These are phyloP conservation scores for Tilletia indica DNA, from an alignment of 1,284 basidiomycete species.

Conservation along the genomic window DNA sequence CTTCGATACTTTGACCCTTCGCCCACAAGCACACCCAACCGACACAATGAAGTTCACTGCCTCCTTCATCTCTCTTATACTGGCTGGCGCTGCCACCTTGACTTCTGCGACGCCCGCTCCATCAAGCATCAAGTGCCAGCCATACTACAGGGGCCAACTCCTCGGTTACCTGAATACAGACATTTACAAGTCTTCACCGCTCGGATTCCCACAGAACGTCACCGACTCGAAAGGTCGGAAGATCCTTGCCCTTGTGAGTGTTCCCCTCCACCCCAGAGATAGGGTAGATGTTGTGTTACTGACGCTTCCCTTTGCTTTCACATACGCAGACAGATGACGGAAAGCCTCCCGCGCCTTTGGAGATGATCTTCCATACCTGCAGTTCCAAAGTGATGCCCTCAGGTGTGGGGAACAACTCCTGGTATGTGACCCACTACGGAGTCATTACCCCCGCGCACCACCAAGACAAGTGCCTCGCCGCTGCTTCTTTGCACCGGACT, in stretches of 20 bases:
- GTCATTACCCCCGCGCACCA: neutral
- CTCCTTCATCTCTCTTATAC: neutral
- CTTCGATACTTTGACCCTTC: too few relatives aligned
- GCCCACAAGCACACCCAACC: neutral
- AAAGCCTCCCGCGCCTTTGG: neutral
- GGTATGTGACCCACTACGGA: neutral
- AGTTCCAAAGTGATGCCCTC: constrained; percentile 5
- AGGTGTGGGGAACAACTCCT: neutral
- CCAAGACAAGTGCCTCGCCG: neutral
- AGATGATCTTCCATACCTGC: neutral
- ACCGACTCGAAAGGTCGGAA: constrained; percentile 4
- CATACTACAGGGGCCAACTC: constrained; percentile 2
- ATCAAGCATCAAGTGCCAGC: neutral
- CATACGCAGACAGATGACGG: neutral
- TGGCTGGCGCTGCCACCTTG: neutral
- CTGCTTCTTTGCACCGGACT: neutral
- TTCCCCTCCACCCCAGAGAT: neutral
- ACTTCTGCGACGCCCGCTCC: neutral
- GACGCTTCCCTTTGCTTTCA: neutral
- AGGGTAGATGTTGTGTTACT: neutral
- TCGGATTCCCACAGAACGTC: neutral
- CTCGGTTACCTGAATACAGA: neutral
- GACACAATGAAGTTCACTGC: neutral
- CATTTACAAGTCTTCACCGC: neutral
- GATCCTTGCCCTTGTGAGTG: constrained; percentile 6